Evolutionary conservation across 768 basidiomycete genomes (phyloP), one percentile per base, ranked within the genome.

Genomic region (Russula olivacea): DNA sequence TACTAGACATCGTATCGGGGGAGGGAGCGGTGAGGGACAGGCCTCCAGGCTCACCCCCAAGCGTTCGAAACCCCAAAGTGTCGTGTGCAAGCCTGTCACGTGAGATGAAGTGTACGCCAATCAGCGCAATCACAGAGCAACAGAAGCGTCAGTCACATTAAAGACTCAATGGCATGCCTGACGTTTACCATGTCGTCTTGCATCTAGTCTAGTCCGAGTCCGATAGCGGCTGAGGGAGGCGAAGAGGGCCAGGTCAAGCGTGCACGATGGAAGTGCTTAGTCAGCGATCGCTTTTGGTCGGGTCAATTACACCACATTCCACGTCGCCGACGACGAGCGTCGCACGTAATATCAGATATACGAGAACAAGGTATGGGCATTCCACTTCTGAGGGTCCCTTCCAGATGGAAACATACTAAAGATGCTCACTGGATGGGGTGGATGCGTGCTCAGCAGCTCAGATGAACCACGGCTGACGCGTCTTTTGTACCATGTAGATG

Each of bases 401-500:
- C 25, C 10, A 40, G 6, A 30, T 50, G 30, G 12, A 40, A 15
- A 40, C 25, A 55, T n/a, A 45, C 38, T 50, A 30, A 55, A 36
- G 63, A 57, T 58, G 71, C 68, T 64, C 71, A 72, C 61, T 72
- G 72, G 40, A 72, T 72, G 12, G 69, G 66, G 47, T 75, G 74
- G 54, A 79, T 74, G 23, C 68, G 61, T 76, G 71, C 65, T 72
- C 72, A 61, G 72, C 72, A 32, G 34, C 47, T 25, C 56, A 14
- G 65, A 64, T 65, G 45, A 48, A 60, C 23, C 11, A 28, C 48
- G 54, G 57, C 66, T 70, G 77, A 76, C 78, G 73, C 68, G 61
- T 47, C 60, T 49, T 49, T 56, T 47, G 51, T 61, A 59, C 45
- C 45, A 52, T 23, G 49, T 49, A 80, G 86, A 90, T 90, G 89